Evolutionary conservation across 805 yeast species (phyloP), one percentile per base, ranked within the genome.

Genomic region (Yarrowia phangngaensis): DNA sequence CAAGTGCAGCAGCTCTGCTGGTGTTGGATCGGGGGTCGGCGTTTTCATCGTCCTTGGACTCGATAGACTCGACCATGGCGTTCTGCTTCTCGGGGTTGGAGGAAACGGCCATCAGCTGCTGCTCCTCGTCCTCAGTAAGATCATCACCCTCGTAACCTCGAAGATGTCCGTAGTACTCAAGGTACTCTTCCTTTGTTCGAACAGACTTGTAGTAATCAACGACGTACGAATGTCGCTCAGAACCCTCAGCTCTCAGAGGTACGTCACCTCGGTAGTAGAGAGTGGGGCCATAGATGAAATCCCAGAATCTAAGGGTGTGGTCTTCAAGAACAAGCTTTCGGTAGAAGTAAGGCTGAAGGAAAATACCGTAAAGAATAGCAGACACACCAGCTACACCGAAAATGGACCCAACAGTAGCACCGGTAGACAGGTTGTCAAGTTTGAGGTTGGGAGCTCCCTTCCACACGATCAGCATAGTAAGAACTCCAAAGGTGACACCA

Each of bases 401-500:
- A 53, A 80, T 75, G 22, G 84, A 69, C 8, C 79, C 84, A 35
- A 67, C 70, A 31, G 75, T 75, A 8, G 80, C 73, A 22, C 75
- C 74, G 4, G 70, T 58, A 1, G 80, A 68, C 47, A 82, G 68
- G 6, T 76, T 60, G 54, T 76, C 70, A 58, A 83, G 69, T 20
- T 76, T 66, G 57, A 82, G 72, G 55, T 73, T 73, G 58, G 89
- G 87, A 50, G 89, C 81, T 58, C 88, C 89, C 63, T 83, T 82
- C 84, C 85, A 81, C 28, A 80, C 85, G 60, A 83, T 78, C 64
- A 82, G 72, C 84, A 84, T 81, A 52, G 88, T 80, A 57, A 83
- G 70, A 41, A 82, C 72, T 30, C 80, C 62, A 51, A 79, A 78
- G 17, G 85, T 74, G 28, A 70, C 60, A 55, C 75, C 80, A 15